Base-by-base conservation (phyloP, 805 yeast genomes). In the Hanseniaspora lindneri region DNA sequence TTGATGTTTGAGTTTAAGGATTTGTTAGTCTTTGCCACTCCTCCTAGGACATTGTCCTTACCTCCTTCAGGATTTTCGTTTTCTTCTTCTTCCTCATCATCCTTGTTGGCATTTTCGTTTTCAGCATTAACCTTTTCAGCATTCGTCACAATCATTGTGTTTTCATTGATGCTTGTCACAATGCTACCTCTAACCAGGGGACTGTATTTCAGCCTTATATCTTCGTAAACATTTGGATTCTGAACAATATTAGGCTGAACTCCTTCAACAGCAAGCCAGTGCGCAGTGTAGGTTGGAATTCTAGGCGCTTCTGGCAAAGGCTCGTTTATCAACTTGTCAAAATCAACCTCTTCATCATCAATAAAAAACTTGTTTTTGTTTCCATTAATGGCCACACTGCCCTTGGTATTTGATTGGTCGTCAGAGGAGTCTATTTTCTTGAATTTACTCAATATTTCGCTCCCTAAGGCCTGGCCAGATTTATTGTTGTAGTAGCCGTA, bases 221-320 rank as follows among this genome's bases (percentile, higher is more conserved):
- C 49, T 56, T 88, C 96, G 44, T 77, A 72, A 43, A 80, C 74
- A 17, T 68, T 62, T 21, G 99, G 99, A 66, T 92, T 92, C 65
- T 94, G 98, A 1, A 96, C 94, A 49, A 92, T 89, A 28, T 92
- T 80, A 1, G 99, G 98, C 61, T 92, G 99, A 8, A 92, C 95
- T 51, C 99, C 99, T 65, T 92, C 99, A 47, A 92, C 84, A 0
- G 98, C 97, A 28, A 94, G 71, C 97, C 98, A 89, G 62, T 83
- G 94, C 5, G 96, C 94, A 0, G 97, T 87, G 63, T 84, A 88
- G 0, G 95, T 80, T 2, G 94, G 80, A 52, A 81, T 79, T 51
- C 97, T 74, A 4, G 99, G 98, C 2, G 94, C 95, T 58, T 82
- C 85, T 5, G 99, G 99, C 52, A 92, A 69, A 28, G 96, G 96